Base-by-base conservation (phyloP, 805 yeast species). In the Pichia nanzhaoensis region DNA sequence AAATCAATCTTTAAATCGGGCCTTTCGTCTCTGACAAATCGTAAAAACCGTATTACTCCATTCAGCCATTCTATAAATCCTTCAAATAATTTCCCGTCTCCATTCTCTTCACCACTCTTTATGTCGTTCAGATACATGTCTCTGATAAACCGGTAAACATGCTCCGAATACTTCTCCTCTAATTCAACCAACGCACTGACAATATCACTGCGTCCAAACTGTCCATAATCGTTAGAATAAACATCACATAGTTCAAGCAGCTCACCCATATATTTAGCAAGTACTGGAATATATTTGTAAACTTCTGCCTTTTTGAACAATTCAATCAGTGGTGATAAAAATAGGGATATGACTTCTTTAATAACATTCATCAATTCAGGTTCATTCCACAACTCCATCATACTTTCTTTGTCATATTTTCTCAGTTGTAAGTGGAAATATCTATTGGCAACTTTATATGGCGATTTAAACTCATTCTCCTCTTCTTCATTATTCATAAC, bases 341-440 rank as follows among this genome's bases (percentile, higher is more conserved):
- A 79, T 51, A 84, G 68, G 2, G 86, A 69, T 39, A 93, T 71
- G 24, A 88, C 68, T 39, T 85, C 86, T 52, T 84, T 84, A 46
- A 90, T 68, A 35, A 91, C 70, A 32, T 72, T 72, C n/a, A 89
- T 80, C 38, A 95, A 67, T 52, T 84, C 86, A 0, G 91, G 88
- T 54, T 90, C 95, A 38, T 78, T 79, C 95, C 96, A 87, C 36
- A 90, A 59, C 56, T 82, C 81, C 55, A 80, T 80, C 69, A 90
- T 64, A 36, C 83, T 66, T 45, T 79, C 77, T 59, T 87, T 89
- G 58, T 91, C 99, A 32, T 78, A 75, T 46, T 77, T 81, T 31
- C 93, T 74, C 1, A 85, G 67, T 51, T 74, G 74, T 16, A 84
- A 63, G 48, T 75, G 80, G 63, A 84, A 76, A 44, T 83, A 71